Base-by-base conservation (phyloP, 345 rosid species). In the Carallia brachiata region DNA sequence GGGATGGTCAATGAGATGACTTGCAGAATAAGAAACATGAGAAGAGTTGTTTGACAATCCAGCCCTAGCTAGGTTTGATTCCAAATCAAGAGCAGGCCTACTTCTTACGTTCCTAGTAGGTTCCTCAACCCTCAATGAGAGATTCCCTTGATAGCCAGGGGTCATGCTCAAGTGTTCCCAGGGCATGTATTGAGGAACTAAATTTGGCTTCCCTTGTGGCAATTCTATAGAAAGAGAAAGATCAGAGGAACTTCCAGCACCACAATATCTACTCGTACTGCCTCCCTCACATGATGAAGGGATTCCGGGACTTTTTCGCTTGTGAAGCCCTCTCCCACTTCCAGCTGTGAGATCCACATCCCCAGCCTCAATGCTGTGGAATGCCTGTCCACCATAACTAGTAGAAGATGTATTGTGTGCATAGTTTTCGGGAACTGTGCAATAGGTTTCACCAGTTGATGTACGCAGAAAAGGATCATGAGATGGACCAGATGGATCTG, bases 61-160 rank as follows among this genome's bases (percentile, higher is more conserved):
- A 56, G 79, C 77, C 76, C 88, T 78, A 55, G 74, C 78, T 61
- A 78, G 58, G 67, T 76, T 82, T 69, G 85, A 62, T 76, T 89
- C 97, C 71, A 82, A 72, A 82, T 86, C 89, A 76, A 83, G 62
- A 36, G 86, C 84, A 62, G 90, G 78, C 67, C 97, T 88, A 66
- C 87, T 93, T 67, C 98, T 82, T 69, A 90, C 92, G 75, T 88
- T 90, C 82, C 98, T 86, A 52, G 75, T 55, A 76, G 93, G 85
- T 76, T 85, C 75, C 75, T 93, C 97, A 62, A 84, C 87, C 78
- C 89, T 81, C 67, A 84, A 67, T 69, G 85, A 75, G 65, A 81
- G 82, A 72, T 84, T 85, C 73, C 85, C 79, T 72, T 81, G 79
- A 56, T 79, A 73, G 63, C 73, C 61, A 39, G 85, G 82, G 66